Conservation (phyloP, 78 protist species). For the Protostelium mycophagum region DNA sequence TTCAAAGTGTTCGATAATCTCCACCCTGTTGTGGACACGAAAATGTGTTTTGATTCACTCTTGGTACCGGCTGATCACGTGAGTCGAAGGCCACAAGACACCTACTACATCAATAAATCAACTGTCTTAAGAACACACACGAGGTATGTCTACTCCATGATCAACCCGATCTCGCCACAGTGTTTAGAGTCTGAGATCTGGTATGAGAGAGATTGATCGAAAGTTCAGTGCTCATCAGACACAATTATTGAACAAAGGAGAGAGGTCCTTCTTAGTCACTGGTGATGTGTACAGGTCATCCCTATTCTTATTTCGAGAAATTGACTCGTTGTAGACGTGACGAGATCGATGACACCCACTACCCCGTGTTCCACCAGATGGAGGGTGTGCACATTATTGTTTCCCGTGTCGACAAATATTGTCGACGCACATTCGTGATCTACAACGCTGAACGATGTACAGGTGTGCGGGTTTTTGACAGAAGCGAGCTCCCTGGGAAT, state of each 20-base stretch:
- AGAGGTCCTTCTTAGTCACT: slow-evolving; percentile 65
- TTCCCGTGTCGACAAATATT: background rate
- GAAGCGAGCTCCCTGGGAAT: background rate
- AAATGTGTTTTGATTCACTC: slow-evolving; percentile 63
- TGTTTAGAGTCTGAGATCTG: too few species aligned
- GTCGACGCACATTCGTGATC: background rate
- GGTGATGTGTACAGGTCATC: slow-evolving; percentile 74
- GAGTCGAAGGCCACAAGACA: slow-evolving; percentile 70
- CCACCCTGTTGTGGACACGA: slow-evolving; percentile 13
- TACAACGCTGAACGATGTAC: background rate
- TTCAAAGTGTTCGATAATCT: slow-evolving; percentile 39
- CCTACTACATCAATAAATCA: slow-evolving; percentile 50
- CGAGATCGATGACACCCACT: slow-evolving; percentile 81
- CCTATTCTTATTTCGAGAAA: background rate
- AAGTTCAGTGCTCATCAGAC: slow-evolving; percentile 84
- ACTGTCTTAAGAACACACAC: slow-evolving; percentile 66
- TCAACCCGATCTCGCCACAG: too few species aligned
- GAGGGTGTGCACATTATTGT: slow-evolving; percentile 65
- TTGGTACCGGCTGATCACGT: slow-evolving; percentile 68
- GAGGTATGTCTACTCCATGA: background rate
- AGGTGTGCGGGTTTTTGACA: background rate
- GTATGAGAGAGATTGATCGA: too few species aligned
- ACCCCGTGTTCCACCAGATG: slow-evolving; percentile 87
- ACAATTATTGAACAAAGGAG: slow-evolving; percentile 22
- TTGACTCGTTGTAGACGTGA: slow-evolving; percentile 57